phyloP scores from a whole-genome alignment of 352 stramenopile genomes.

The Peronospora tabacina region DNA sequence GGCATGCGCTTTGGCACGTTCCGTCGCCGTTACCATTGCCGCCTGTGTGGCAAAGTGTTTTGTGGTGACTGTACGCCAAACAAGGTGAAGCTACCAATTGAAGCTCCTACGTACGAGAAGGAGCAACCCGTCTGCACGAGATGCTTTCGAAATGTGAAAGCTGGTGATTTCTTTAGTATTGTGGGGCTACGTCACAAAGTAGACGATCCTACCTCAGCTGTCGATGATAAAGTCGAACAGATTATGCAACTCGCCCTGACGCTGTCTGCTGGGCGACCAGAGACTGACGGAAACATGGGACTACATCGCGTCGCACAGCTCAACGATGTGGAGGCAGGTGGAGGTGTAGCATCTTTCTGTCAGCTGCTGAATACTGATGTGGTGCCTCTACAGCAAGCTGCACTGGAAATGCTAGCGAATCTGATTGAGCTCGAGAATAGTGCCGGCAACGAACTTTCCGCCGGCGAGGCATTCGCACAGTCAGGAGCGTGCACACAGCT shows the following conservation, averaged over 20 bases:
- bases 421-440: conserved; percentile 68
- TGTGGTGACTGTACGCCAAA: conserved; percentile 71
- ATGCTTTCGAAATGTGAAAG: conserved; percentile 67
- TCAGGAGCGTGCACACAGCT: conserved; percentile 48
- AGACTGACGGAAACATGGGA: conserved; percentile 59
- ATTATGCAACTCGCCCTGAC: conserved; percentile 50
- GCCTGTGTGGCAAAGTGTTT: conserved; percentile 64
- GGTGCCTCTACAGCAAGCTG: conserved; percentile 44
- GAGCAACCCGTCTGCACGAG: conserved; percentile 67
- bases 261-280: conserved; percentile 49
- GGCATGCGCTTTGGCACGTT: conserved; percentile 66
- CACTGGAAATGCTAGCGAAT: conserved; percentile 70
- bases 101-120: conserved; percentile 48
- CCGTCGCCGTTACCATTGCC: conserved; percentile 66
- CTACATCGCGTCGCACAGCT: conserved; percentile 68
- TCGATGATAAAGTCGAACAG: conserved; percentile 64
- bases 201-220: conserved; percentile 30
- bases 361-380: conserved; percentile 48
- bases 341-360: conserved; percentile 66
- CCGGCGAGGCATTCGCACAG: conserved; percentile 58
- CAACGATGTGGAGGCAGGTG: conserved; percentile 79
- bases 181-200: conserved; percentile 55
- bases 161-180: conserved; percentile 65
- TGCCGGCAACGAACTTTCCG: conserved; percentile 52
- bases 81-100: conserved; percentile 57